Percentiles rank a stretch among this genome's conserved stretches.
phyloP scores from a whole-genome alignment of 2,329 filamentous ascomycete species.

The Furcasterigmium sp. region DNA sequence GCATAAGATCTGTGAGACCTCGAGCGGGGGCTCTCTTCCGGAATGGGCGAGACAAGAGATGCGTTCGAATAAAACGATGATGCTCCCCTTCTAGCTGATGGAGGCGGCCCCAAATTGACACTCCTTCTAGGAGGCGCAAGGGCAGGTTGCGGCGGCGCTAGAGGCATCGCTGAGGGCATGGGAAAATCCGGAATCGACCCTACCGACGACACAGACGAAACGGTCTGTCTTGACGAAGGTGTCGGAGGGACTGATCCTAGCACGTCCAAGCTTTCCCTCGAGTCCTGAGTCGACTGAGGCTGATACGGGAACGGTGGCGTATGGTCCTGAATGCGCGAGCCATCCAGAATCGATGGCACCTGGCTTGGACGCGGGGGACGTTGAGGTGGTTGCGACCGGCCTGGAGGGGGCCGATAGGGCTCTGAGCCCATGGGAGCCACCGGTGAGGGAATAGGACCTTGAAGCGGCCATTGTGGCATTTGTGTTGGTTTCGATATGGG shows the following conservation, averaged over 20 bases:
- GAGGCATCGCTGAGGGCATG: conserved; percentile 29
- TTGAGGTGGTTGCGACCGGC: conserved; percentile 46
- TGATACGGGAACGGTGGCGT: conserved; percentile 48
- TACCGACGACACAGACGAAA: conserved; percentile 47
- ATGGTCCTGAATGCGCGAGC: conserved; percentile 48
- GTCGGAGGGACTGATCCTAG: conserved; percentile 38
- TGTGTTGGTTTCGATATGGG: conserved; percentile 50
- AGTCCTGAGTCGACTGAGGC: conserved; percentile 29
- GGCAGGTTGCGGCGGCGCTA: conserved; percentile 14
- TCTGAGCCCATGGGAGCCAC: conserved; percentile 25
- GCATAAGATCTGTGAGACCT: conserved; percentile 60
- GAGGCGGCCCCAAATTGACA: conserved; percentile 53
- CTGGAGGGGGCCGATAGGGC: conserved; percentile 46
- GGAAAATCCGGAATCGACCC: conserved; percentile 58
- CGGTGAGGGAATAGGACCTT: conserved; percentile 30
- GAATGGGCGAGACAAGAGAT: conserved; percentile 70
- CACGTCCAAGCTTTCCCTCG: conserved; percentile 25
- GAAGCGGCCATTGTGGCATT: conserved; percentile 50
- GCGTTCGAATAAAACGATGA: conserved; percentile 61
- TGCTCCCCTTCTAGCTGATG: conserved; percentile 52
- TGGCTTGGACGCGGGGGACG: conserved; percentile 55
- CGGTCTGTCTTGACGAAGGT: conserved; percentile 43
- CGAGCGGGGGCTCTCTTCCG: conserved; percentile 59
- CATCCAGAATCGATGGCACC: conserved; percentile 54
- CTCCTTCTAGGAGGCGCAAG: conserved; percentile 37